phyloP scores from a whole-genome alignment of 2,329 filamentous ascomycete species.

The Colletotrichum sp. region DNA sequence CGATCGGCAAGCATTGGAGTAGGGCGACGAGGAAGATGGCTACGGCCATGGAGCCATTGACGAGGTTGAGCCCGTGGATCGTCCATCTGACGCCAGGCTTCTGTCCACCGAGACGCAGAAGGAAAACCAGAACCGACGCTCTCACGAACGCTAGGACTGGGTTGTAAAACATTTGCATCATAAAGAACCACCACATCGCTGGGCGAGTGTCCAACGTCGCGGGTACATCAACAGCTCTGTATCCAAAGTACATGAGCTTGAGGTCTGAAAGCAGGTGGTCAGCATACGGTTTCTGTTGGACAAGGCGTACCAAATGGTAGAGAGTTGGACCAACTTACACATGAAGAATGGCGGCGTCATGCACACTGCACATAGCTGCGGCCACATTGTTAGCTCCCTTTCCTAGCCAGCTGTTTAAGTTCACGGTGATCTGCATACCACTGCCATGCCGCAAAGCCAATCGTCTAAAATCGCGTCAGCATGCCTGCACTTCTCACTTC shows the following conservation, averaged over 20 bases:
- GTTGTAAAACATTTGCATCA: constrained; percentile 48
- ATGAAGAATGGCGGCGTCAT: constrained; percentile 29
- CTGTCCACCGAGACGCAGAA: constrained; percentile 44
- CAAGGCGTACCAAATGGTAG: background rate
- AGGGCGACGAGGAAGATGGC: constrained; percentile 36
- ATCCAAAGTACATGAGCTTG: constrained; percentile 35
- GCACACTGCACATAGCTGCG: constrained; percentile 20
- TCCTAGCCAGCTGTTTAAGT: rapidly evolving
- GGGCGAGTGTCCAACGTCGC: constrained; percentile 19
- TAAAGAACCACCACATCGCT: constrained; percentile 32
- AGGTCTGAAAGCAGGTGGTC: constrained; percentile 16
- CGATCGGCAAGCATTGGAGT: constrained; percentile 39
- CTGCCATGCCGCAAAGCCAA: constrained; percentile 28
- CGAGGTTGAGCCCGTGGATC: constrained; percentile 32
- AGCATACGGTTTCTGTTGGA: background rate
- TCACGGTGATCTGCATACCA: constrained; percentile 10
- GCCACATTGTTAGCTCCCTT: background rate
- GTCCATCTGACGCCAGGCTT: constrained; percentile 36
- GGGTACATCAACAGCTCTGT: constrained; percentile 18
- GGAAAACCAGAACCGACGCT: constrained; percentile 48
- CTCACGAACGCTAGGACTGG: constrained; percentile 51
- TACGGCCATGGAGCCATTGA: constrained; percentile 34
- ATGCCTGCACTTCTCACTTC: background rate
- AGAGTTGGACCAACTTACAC: constrained; percentile 25
- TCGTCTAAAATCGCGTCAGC: constrained; percentile 26